These are phyloP conservation scores for Cyberlindnera subsufficiens DNA, from an alignment of 805 yeast species.

Conservation along the genomic window DNA sequence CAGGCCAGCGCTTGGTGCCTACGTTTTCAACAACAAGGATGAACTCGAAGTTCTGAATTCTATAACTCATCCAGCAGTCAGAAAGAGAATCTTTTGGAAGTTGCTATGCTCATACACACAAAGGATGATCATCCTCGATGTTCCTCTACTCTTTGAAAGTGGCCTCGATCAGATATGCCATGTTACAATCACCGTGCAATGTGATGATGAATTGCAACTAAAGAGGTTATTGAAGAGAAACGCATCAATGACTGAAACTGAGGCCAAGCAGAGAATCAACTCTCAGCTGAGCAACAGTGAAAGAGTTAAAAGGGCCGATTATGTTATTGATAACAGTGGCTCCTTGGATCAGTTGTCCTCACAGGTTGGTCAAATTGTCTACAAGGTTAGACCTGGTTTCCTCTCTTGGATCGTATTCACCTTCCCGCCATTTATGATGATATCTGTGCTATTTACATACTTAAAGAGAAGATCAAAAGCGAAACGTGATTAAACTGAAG, in stretches of 20 bases:
- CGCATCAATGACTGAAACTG: slow-evolving; percentile 55
- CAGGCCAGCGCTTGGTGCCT: slow-evolving; percentile 68
- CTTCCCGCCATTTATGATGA: slow-evolving; percentile 36
- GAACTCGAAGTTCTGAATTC: slow-evolving; percentile 58
- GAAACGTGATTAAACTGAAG: neutral
- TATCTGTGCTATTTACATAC: slow-evolving; percentile 12
- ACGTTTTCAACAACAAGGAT: slow-evolving; percentile 65
- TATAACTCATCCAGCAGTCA: slow-evolving; percentile 85
- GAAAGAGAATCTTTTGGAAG: slow-evolving; percentile 52
- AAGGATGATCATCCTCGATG: slow-evolving; percentile 70
- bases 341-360: slow-evolving; percentile 36
- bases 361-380: slow-evolving; percentile 36
- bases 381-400: slow-evolving; percentile 32
- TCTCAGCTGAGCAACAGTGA: slow-evolving; percentile 68
- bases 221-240: slow-evolving; percentile 63
- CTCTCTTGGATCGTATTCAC: slow-evolving; percentile 26
- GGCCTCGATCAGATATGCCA: slow-evolving; percentile 71
- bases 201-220: slow-evolving; percentile 52
- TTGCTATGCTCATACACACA: neutral
- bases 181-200: slow-evolving; percentile 57
- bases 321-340: slow-evolving; percentile 58
- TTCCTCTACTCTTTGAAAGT: slow-evolving; percentile 85
- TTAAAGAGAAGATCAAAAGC: neutral
- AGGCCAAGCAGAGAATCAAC: slow-evolving; percentile 64
- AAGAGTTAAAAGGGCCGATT: slow-evolving; percentile 56